Evolutionary conservation across 148 eudicot genomes (phyloP).

Genomic region (Rhododendron henanense): DNA sequence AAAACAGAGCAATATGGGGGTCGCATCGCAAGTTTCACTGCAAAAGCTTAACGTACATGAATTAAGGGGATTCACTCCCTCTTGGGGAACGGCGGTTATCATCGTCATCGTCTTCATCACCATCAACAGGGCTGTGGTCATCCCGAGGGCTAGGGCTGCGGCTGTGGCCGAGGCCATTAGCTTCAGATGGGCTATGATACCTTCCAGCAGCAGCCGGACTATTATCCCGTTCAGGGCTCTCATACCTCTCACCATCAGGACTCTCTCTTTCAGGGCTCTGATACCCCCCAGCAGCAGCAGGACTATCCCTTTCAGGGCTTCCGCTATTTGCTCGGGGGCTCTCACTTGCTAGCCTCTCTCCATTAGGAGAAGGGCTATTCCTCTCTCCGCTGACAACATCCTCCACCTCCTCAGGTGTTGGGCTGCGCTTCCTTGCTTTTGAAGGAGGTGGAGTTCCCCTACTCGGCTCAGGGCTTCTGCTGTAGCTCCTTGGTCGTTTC

Average conservation of each 20-base stretch:
- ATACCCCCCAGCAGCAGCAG: conserved; percentile 23
- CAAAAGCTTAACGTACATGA: background rate
- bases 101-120: conserved; percentile 18
- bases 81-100: conserved; percentile 32
- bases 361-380: conserved; percentile 28
- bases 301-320: conserved; percentile 53
- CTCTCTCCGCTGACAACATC: conserved; percentile 31
- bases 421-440: conserved; percentile 53
- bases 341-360: conserved; percentile 24
- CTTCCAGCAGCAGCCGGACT: conserved; percentile 29
- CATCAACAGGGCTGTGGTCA: conserved; percentile 37
- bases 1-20: background rate
- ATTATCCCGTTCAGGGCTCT: conserved; percentile 44
- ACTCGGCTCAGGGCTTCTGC: conserved; percentile 58
- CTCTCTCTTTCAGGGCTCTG: conserved; percentile 29
- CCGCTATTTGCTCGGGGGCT: conserved; percentile 59
- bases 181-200: conserved; percentile 44
- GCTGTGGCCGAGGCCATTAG: conserved; percentile 25
- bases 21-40: background rate
- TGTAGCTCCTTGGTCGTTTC: conserved; percentile 50
- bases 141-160: conserved; percentile 43
- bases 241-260: conserved; percentile 18
- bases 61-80: conserved; percentile 41
- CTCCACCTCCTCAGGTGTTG: conserved; percentile 46
- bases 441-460: conserved; percentile 36